These are phyloP conservation scores for Zangia roseola DNA, from an alignment of 768 basidiomycete genomes.

Conservation along the genomic window DNA sequence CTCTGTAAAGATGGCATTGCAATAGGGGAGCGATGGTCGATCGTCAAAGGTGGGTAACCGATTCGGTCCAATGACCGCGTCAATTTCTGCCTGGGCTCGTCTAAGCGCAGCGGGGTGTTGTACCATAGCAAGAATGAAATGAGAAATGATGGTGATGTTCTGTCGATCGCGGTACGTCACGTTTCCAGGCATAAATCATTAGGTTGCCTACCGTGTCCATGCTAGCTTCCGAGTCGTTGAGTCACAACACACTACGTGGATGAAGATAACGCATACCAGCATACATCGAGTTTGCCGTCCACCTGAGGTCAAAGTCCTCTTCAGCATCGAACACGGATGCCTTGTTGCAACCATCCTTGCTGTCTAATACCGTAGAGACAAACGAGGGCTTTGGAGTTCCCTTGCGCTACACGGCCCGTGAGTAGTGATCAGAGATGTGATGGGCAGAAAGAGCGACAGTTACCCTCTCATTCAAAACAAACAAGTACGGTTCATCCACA, in stretches of 20 bases:
- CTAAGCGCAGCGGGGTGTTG: slow-evolving; percentile 53
- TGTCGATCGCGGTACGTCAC: slow-evolving; percentile 18
- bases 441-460: not conserved
- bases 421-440: not conserved
- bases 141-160: slow-evolving; percentile 51
- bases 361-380: slow-evolving; percentile 52
- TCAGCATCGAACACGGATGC: slow-evolving; percentile 14
- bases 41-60: slow-evolving; percentile 63
- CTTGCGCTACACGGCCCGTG: slow-evolving; percentile 24
- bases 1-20: slow-evolving; percentile 57
- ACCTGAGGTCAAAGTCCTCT: slow-evolving; percentile 69
- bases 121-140: slow-evolving; percentile 70
- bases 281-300: slow-evolving; percentile 87
- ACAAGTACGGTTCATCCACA: slow-evolving; percentile 61
- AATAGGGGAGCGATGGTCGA: slow-evolving; percentile 53
- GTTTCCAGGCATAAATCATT: not conserved
- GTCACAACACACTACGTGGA: not conserved
- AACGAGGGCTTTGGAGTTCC: slow-evolving; percentile 41
- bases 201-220: slow-evolving; percentile 54
- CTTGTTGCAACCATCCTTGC: not conserved
- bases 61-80: slow-evolving; percentile 41
- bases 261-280: slow-evolving; percentile 33
- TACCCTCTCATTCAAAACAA: slow-evolving; percentile 57
- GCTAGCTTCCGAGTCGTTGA: slow-evolving; percentile 36
- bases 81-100: slow-evolving; percentile 66